Conservation (phyloP, 2,329 filamentous ascomycete genomes). For the Calonectria pauciramosa region DNA sequence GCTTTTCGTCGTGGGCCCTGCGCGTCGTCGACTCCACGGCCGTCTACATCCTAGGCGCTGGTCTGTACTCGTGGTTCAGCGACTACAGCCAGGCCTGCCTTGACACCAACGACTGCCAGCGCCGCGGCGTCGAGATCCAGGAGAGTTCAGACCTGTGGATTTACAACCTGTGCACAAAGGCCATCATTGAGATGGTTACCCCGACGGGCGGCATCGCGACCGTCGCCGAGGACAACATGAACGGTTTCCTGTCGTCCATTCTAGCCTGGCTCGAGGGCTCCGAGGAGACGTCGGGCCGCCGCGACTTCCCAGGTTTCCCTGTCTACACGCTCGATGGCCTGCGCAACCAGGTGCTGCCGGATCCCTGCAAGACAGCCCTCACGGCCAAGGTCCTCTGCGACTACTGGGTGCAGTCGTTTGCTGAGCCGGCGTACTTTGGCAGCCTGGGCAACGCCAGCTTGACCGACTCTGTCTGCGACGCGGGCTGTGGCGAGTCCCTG, state of each 20-base stretch:
- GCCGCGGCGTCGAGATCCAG: slow-evolving; percentile 79
- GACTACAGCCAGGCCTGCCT: slow-evolving; percentile 83
- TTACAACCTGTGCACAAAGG: slow-evolving; percentile 81
- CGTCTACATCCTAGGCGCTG: slow-evolving; percentile 79
- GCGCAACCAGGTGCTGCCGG: background rate
- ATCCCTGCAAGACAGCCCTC: slow-evolving; percentile 22
- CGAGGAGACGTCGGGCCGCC: slow-evolving; percentile 22
- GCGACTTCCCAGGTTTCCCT: slow-evolving; percentile 31
- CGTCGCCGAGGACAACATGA: slow-evolving; percentile 74
- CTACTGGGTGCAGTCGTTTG: background rate
- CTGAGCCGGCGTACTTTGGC: background rate
- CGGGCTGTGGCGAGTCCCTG: slow-evolving; percentile 20
- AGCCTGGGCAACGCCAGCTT: background rate
- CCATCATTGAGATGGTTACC: slow-evolving; percentile 78
- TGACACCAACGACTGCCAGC: slow-evolving; percentile 75
- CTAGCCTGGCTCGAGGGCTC: slow-evolving; percentile 37
- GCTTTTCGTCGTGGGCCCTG: slow-evolving; percentile 83
- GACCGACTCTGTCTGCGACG: slow-evolving; percentile 25
- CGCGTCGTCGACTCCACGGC: slow-evolving; percentile 77
- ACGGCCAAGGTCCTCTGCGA: slow-evolving; percentile 23
- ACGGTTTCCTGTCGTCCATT: slow-evolving; percentile 74
- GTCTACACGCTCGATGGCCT: background rate
- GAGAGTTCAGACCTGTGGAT: slow-evolving; percentile 76
- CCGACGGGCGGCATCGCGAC: slow-evolving; percentile 67
- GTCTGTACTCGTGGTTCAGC: slow-evolving; percentile 86